A percentile compares a stretch with the other conserved stretches of the same genome.
Conservation (phyloP, 331 rosid species). For the Rhamnella rubrinervis region DNA sequence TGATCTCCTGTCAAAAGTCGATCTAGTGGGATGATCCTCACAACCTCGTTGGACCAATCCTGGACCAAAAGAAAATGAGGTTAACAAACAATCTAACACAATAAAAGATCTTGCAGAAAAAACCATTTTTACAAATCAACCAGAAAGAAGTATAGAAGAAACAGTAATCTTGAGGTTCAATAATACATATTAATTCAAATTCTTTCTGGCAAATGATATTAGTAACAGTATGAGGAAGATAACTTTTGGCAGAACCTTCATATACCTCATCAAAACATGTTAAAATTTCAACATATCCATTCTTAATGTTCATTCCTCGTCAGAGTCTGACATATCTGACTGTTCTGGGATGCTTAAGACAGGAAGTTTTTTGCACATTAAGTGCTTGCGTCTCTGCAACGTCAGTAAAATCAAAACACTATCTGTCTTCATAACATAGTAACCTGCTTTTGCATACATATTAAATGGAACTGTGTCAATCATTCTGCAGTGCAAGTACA, state of each 20-base stretch:
- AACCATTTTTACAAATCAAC: neutral
- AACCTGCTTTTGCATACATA: constrained; percentile 85
- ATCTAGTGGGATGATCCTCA: constrained; percentile 26
- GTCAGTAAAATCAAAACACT: constrained; percentile 60
- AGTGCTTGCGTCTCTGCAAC: constrained; percentile 90
- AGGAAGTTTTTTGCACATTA: constrained; percentile 81
- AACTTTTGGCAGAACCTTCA: no score
- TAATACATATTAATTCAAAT: neutral
- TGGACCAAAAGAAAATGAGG: constrained; percentile 21
- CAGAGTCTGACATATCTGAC: constrained; percentile 39
- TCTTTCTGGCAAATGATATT: neutral
- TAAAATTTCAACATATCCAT: constrained; percentile 17
- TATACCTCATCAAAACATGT: constrained; percentile 29
- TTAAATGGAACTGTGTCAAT: constrained; percentile 80
- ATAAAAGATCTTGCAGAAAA: neutral
- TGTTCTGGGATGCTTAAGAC: constrained; percentile 35
- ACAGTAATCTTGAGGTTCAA: neutral
- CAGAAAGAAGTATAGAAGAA: neutral
- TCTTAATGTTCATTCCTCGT: constrained; percentile 32
- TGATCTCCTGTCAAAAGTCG: constrained; percentile 23
- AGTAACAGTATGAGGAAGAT: constrained; percentile 2
- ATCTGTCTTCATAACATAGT: constrained; percentile 66
- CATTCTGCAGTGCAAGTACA: constrained; percentile 85
- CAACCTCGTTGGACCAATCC: constrained; percentile 23
- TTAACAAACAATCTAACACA: constrained; percentile 12